Base-by-base conservation (phyloP, 2,329 filamentous ascomycete species). In the Fusarium globosum region DNA sequence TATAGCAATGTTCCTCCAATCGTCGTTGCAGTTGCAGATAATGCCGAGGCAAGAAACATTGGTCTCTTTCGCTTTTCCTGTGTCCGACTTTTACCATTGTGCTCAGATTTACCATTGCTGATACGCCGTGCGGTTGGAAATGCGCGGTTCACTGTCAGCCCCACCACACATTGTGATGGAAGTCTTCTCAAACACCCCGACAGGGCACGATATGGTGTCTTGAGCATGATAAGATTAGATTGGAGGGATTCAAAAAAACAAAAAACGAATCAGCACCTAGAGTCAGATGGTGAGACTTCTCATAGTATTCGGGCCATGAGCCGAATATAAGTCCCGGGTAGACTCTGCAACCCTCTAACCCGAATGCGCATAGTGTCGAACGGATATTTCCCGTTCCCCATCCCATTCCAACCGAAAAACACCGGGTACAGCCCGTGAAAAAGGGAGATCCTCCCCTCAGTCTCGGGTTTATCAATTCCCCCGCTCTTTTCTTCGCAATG, bases 231-330 rank as follows among this genome's bases (percentile, higher is more conserved):
- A 6, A 14, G 18, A 28, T 15, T 5, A 13, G 13, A 48, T 7
- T 2, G 0, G 6, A 20, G 2, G 4, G 1, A 6, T 13, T 46
- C 1, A 20, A 0, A 7, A 28, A 4, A 15, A 2, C 12, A 0
- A 11, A 28, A 4, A 11, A 48, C 3, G 4, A 21, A 10, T 21
- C 4, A 21, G 8, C 23, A 14, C 43, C 4, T 10, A 0, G 0
- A 46, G 14, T 28, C 2, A 11, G 4, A 1, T 0, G 16, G 7
- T 0, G 23, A 28, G 23, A 28, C 18, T 18, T 10, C 21, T 15
- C 20, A 28, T 48, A 13, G 3, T 1, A 15, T 21, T 15, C 7
- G 26, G 14, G 21, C 16, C 4, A 23, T 23, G 16, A 36, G n/a
- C 48, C 48, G 30, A 52, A 26, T 26, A 5, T 23, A 15, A 36